Percentiles rank a stretch among this genome's conserved stretches.
Evolutionary conservation across 1,284 basidiomycete genomes (phyloP).

Genomic region (Trametes hirsuta): DNA sequence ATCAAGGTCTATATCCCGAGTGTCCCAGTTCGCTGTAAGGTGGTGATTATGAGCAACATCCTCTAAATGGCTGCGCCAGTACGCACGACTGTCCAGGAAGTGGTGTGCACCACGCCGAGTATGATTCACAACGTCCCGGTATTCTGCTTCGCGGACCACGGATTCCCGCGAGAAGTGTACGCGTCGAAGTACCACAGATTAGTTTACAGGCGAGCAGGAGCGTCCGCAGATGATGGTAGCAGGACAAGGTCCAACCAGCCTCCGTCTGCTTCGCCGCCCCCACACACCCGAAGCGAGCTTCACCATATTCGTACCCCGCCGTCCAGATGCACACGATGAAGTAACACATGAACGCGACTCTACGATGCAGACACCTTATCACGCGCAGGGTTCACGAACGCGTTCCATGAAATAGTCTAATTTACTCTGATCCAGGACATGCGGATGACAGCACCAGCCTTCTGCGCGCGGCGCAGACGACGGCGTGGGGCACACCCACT

Average conservation of each 20-base stretch:
- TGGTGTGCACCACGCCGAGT: too few relatives aligned
- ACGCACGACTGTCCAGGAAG: too few relatives aligned
- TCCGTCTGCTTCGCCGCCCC: not conserved
- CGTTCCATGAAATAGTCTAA: conserved; percentile 1
- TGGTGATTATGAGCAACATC: too few relatives aligned
- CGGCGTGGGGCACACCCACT: not conserved
- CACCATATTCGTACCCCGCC: too few relatives aligned
- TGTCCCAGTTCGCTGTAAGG: too few relatives aligned
- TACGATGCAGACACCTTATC: not conserved
- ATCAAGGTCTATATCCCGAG: too few relatives aligned
- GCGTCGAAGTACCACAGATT: not conserved
- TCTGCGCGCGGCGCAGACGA: not conserved
- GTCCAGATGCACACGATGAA: too few relatives aligned
- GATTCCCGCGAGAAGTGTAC: too few relatives aligned
- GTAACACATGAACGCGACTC: not conserved
- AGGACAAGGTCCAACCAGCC: not conserved
- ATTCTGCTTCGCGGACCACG: too few relatives aligned
- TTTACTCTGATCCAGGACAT: not conserved
- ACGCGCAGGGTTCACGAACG: not conserved
- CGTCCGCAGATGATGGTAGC: not conserved
- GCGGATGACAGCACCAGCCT: not conserved
- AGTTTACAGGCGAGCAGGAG: not conserved
- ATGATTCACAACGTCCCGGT: too few relatives aligned
- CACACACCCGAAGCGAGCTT: too few relatives aligned
- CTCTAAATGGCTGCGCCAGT: too few relatives aligned